Evolutionary conservation across 495 filamentous ascomycete genomes (phyloP), one percentile per base, ranked within the genome.

Genomic region (Venustampulla echinocandica): DNA sequence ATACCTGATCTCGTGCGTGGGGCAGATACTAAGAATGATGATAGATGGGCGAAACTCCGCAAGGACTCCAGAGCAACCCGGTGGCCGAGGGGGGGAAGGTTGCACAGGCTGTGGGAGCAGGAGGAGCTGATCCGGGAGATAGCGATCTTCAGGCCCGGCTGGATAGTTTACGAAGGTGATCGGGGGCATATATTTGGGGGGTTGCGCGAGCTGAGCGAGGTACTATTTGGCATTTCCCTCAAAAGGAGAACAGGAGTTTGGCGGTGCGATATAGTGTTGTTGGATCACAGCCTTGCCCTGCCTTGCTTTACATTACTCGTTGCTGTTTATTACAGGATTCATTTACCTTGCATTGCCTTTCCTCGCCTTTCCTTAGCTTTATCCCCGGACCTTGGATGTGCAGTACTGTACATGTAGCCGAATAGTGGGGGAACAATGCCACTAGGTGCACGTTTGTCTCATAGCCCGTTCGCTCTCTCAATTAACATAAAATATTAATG

Each of bases 71-170:
- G 46, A 57, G 67, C 14, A 75, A 67, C 49, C 58, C 77, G 2
- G 75, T 74, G 5, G 57, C 75, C 2, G 83, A 87, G 46, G 67
- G 75, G 2, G 67, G 75, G 2, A 73, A 77, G 49, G 71, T 90
- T 47, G 85, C 86, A 24, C 82, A 90, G 58, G 81, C 86, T 4
- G 73, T 92, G 49, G 86, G 86, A 10, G 83, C 79, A 20, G 75
- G 74, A 15, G 68, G 69, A 15, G 73, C 60, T 30, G 77, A 77
- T 49, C 66, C 75, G 14, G 77, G 71, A 33, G 85, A 90, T 54
- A 82, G 88, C 52, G 85, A 90, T 59, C 73, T 92, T 25, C 85
- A 92, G 65, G 85, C 86, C 42, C 77, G 86, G 18, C 75, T 90
- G 34, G 83, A 92, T 60, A 85, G 84, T 59, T 66, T 90, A 50